Percentiles rank a stretch among this genome's conserved stretches.
Conservation (phyloP, 2,329 filamentous ascomycete genomes). For the Hymenoscyphus infarciens region DNA sequence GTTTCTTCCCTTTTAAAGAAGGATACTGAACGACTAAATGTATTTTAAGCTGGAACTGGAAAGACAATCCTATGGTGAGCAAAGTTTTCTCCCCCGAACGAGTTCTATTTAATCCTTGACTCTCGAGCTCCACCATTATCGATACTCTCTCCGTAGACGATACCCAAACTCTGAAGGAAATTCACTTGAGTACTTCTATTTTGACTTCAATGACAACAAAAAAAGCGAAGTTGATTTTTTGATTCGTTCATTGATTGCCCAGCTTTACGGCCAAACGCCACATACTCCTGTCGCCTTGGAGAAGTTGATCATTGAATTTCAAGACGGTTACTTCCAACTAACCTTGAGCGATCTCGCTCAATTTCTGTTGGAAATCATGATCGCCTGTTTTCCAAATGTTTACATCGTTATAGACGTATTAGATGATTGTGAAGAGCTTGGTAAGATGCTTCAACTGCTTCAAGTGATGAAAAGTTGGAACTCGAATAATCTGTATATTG, state of each 20-base stretch:
- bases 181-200: conserved; percentile 40
- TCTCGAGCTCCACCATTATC: conserved; percentile 30
- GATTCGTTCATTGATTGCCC: conserved; percentile 33
- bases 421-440: conserved; percentile 33
- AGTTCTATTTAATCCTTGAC: too few relatives aligned
- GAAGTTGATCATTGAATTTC: conserved; percentile 14
- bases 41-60: conserved; percentile 7
- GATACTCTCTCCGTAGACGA: conserved; percentile 20
- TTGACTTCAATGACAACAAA: conserved; percentile 36
- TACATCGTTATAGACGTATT: conserved; percentile 38
- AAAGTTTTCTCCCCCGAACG: background rate
- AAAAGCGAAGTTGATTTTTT: conserved; percentile 37
- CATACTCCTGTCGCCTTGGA: conserved; percentile 19
- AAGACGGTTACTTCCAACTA: background rate
- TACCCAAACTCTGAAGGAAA: conserved; percentile 8
- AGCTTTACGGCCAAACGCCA: conserved; percentile 30
- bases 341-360: conserved; percentile 1
- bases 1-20: background rate
- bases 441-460: background rate
- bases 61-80: conserved; percentile 11
- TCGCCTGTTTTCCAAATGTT: conserved; percentile 26
- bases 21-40: background rate
- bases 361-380: background rate
- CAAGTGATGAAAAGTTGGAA: background rate
- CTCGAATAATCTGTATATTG: background rate